These are phyloP conservation scores for Candolleomyces aberdarensis DNA, from an alignment of 768 basidiomycete species.

Conservation along the genomic window DNA sequence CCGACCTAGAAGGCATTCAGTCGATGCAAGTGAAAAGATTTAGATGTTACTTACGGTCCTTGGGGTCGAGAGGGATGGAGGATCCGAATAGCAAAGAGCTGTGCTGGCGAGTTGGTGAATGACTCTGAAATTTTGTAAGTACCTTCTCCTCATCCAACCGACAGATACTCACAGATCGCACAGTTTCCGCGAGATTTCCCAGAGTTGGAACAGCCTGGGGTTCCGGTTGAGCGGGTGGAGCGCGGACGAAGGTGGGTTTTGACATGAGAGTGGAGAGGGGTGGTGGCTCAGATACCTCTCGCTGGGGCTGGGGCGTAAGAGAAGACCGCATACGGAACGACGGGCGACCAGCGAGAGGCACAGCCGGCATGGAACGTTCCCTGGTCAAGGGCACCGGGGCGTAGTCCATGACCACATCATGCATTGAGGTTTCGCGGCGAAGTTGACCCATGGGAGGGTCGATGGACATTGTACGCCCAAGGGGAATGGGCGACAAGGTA, in stretches of 20 bases:
- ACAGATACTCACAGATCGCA: constrained; percentile 45
- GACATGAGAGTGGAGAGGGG: constrained; percentile 56
- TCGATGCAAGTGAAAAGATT: neutral
- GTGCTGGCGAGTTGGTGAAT: constrained; percentile 50
- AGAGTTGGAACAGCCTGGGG: constrained; percentile 43
- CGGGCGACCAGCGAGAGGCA: constrained; percentile 39
- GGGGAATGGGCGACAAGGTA: constrained; percentile 43
- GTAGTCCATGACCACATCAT: constrained; percentile 38
- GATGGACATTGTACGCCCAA: constrained; percentile 67
- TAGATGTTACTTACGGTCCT: constrained; percentile 20
- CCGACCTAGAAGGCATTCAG: neutral
- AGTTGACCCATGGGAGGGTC: constrained; percentile 51
- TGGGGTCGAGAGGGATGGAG: constrained; percentile 23
- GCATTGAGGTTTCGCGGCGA: constrained; percentile 36
- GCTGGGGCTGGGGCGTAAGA: constrained; percentile 63
- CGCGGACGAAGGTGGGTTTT: constrained; percentile 69
- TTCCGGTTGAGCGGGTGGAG: constrained; percentile 38
- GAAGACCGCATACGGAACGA: constrained; percentile 65
- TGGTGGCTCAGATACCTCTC: constrained; percentile 64
- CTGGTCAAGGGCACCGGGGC: constrained; percentile 6
- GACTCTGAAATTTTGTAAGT: constrained; percentile 31
- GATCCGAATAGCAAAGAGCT: constrained; percentile 49
- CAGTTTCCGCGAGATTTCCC: constrained; percentile 56
- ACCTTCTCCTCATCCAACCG: constrained; percentile 1
- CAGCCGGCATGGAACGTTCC: constrained; percentile 27